These are phyloP conservation scores for Phytophthora ohioensis DNA, from an alignment of 352 stramenopile species.

Conservation along the genomic window DNA sequence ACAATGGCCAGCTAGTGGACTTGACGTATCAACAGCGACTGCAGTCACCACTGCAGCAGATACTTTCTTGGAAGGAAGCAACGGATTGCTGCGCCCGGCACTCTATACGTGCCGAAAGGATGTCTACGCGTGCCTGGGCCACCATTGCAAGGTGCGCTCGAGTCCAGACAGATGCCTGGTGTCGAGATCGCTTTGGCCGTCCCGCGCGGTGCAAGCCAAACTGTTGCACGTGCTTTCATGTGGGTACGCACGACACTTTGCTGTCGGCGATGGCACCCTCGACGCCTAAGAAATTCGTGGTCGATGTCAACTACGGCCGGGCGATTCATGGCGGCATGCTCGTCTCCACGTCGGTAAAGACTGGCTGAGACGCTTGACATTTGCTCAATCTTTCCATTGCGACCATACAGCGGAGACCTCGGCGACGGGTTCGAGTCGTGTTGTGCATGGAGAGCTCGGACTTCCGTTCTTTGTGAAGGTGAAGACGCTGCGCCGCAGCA, in stretches of 20 bases:
- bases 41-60: background rate
- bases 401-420: background rate
- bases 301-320: background rate
- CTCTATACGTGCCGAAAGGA: background rate
- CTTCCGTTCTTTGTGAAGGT: conserved; percentile 19
- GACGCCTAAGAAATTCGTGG: conserved; percentile 40
- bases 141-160: conserved; percentile 6
- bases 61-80: background rate
- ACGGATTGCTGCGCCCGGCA: background rate
- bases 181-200: conserved; percentile 4
- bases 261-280: conserved; percentile 10
- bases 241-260: conserved; percentile 34
- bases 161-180: conserved; percentile 19
- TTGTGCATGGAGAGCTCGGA: conserved; percentile 16
- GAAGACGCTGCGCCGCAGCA: conserved; percentile 2
- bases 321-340: background rate
- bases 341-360: conserved; percentile 12
- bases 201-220: background rate
- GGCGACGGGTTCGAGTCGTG: background rate
- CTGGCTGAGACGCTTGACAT: background rate
- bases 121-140: background rate
- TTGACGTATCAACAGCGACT: conserved; percentile 16
- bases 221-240: conserved; percentile 19
- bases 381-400: conserved; percentile 8
- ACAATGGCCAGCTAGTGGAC: background rate